Conservation (phyloP, 192 early-diverging fungal species). For the Backusella sp. region DNA sequence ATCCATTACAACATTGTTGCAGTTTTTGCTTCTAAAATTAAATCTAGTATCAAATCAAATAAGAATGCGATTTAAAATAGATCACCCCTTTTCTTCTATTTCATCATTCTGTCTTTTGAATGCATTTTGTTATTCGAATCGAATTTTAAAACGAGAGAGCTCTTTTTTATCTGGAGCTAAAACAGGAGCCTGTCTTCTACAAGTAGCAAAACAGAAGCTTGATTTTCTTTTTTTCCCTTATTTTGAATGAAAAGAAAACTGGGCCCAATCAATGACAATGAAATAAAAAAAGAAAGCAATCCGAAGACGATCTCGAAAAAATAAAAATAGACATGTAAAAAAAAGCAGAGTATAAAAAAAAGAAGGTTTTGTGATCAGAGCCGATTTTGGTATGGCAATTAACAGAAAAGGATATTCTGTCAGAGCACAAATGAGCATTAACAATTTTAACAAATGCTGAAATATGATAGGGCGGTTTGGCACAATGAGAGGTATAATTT, state of each 20-base stretch:
- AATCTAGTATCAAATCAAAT: background rate
- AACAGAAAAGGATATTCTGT: background rate
- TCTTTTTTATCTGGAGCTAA: background rate
- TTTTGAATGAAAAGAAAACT: background rate
- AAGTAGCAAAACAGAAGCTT: background rate
- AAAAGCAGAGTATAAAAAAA: background rate
- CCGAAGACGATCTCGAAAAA: background rate
- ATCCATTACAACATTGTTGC: background rate
- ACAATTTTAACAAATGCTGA: background rate
- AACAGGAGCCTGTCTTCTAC: background rate
- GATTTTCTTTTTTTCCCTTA: slow-evolving; percentile 12
- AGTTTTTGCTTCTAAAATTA: background rate
- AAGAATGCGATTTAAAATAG: background rate
- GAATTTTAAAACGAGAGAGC: background rate
- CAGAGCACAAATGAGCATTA: background rate
- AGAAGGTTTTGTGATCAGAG: background rate
- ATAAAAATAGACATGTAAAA: background rate
- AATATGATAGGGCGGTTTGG: background rate
- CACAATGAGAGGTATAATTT: slow-evolving; percentile 3
- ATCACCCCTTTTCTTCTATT: background rate
- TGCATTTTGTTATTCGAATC: background rate
- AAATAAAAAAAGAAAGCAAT: background rate
- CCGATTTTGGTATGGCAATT: background rate
- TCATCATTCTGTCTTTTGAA: background rate
- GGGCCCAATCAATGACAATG: background rate